A percentile compares a stretch with the other conserved stretches of the same genome.
Evolutionary conservation across 208 protist species (phyloP).

Genomic region (Trypanosoma avium): DNA sequence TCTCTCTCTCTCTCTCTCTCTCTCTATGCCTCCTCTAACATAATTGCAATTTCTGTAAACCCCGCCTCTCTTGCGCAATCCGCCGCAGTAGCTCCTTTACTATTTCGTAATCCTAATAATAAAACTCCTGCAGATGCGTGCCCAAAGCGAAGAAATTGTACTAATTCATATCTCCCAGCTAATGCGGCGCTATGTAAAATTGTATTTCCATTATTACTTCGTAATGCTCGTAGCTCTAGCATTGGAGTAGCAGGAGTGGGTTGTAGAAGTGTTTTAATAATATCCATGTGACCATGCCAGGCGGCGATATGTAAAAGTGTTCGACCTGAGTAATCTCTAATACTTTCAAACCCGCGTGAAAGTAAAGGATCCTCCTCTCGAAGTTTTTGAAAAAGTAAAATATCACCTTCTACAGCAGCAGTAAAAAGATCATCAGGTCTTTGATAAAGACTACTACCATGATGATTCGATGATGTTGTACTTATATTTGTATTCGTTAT

Average conservation of each 20-base stretch:
- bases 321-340: slow-evolving; percentile 74
- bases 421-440: slow-evolving; percentile 36
- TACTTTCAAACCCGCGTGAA: slow-evolving; percentile 55
- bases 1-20: background rate
- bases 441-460: slow-evolving; percentile 15
- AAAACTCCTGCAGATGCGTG: slow-evolving; percentile 40
- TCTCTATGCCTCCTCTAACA: slow-evolving; percentile 44
- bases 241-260: slow-evolving; percentile 35
- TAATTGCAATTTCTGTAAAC: slow-evolving; percentile 51
- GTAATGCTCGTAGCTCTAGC: slow-evolving; percentile 53
- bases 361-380: slow-evolving; percentile 62
- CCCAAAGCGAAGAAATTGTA: slow-evolving; percentile 67
- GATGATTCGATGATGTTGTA: slow-evolving; percentile 11
- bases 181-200: slow-evolving; percentile 73
- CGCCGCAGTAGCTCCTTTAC: slow-evolving; percentile 52
- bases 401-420: slow-evolving; percentile 39
- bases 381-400: slow-evolving; percentile 49
- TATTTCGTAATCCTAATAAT: slow-evolving; percentile 44
- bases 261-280: slow-evolving; percentile 66
- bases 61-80: slow-evolving; percentile 73
- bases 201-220: slow-evolving; percentile 64
- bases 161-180: slow-evolving; percentile 50
- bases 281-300: slow-evolving; percentile 66
- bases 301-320: slow-evolving; percentile 78
- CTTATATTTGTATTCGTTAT: background rate